Conservation (phyloP, 305 asterid genomes). For the Salvia sclarea region DNA sequence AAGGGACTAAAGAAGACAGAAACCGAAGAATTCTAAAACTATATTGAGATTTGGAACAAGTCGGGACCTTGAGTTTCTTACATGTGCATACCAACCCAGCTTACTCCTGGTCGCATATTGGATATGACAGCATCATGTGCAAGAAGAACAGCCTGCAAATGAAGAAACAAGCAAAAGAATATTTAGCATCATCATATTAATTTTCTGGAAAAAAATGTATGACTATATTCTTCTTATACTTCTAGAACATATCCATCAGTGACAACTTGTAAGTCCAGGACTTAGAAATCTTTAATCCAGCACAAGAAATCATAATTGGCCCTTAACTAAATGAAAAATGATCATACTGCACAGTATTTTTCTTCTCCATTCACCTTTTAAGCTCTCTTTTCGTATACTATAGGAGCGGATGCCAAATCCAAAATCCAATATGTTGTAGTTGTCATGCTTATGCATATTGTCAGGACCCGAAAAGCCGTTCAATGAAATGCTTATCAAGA, state of each 20-base stretch:
- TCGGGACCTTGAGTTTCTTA: conserved; percentile 49
- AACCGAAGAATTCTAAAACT: no score
- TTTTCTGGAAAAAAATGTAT: conserved; percentile 24
- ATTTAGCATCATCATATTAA: conserved; percentile 2
- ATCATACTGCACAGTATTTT: conserved; percentile 11
- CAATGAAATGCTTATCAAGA: conserved; percentile 26
- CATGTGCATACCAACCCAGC: conserved; percentile 96
- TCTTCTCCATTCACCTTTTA: conserved; percentile 20
- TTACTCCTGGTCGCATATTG: conserved; percentile 80
- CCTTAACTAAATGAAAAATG: conserved; percentile 12
- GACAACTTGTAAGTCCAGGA: conserved; percentile 18
- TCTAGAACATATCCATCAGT: conserved; percentile 25
- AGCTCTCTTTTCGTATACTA: neutral
- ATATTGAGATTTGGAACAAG: no score
- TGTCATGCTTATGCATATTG: conserved; percentile 1
- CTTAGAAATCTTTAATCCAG: conserved; percentile 1
- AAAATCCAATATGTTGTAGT: neutral
- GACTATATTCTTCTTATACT: conserved; percentile 26
- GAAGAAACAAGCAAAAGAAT: conserved; percentile 25
- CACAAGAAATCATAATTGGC: neutral
- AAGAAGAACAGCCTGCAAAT: conserved; percentile 85
- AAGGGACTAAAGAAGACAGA: no score
- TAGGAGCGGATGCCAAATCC: neutral
- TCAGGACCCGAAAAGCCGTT: neutral
- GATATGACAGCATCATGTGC: conserved; percentile 97